phyloP scores from a whole-genome alignment of 192 early-diverging fungal genomes.

The Lunasporangiospora selenospora region DNA sequence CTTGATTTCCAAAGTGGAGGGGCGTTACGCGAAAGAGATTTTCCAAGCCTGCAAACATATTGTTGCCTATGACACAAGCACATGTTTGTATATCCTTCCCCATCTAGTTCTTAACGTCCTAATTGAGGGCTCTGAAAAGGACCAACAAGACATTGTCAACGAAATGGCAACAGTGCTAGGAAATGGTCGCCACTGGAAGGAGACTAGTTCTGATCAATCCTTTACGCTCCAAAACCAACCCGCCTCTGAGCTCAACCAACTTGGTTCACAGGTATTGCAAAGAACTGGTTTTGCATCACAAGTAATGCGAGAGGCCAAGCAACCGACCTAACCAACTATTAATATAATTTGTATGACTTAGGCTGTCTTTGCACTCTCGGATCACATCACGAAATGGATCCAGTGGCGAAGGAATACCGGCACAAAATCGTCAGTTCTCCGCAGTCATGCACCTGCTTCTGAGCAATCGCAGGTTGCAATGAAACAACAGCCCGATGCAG shows the following conservation, averaged over 20 bases:
- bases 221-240: neutral
- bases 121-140: constrained; percentile 16
- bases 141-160: constrained; percentile 13
- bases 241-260: constrained; percentile 18
- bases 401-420: constrained; percentile 23
- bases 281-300: neutral
- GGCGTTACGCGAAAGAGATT: constrained; percentile 14
- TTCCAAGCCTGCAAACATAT: constrained; percentile 37
- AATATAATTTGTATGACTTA: constrained; percentile 3
- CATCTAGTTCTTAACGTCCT: constrained; percentile 29
- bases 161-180: constrained; percentile 33
- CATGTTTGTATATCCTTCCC: constrained; percentile 34
- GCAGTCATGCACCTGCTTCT: constrained; percentile 23
- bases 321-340: neutral
- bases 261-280: constrained; percentile 28
- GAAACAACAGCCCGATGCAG: constrained; percentile 1
- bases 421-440: constrained; percentile 7
- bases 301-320: neutral
- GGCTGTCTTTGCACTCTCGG: constrained; percentile 42
- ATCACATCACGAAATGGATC: constrained; percentile 55
- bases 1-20: constrained; percentile 18
- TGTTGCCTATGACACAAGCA: constrained; percentile 16
- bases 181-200: neutral
- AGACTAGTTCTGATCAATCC: neutral
- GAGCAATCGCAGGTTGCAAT: constrained; percentile 9